phyloP scores from a whole-genome alignment of 345 rosid genomes.

The Boechera stricta region DNA sequence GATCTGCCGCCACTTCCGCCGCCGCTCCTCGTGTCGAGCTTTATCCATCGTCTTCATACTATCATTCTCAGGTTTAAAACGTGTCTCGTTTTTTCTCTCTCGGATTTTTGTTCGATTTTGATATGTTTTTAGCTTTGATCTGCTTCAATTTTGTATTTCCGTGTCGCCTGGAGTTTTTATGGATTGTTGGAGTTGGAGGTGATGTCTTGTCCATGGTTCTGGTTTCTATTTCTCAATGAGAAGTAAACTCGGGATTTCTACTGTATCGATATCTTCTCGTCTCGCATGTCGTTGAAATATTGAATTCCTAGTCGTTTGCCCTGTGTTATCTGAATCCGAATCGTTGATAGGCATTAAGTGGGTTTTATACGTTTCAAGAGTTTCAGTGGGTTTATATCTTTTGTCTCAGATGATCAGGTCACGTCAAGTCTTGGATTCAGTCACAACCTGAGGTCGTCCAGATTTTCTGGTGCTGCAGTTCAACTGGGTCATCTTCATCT shows the following conservation, averaged over 20 bases:
- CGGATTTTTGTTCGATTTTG: neutral
- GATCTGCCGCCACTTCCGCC: constrained; percentile 61
- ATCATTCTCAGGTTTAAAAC: constrained; percentile 56
- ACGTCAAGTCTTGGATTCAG: constrained; percentile 49
- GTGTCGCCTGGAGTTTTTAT: neutral
- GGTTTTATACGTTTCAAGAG: neutral
- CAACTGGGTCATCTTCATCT: constrained; percentile 50
- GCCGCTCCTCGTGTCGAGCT: constrained; percentile 46
- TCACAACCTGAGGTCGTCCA: constrained; percentile 47
- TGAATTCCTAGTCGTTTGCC: constrained; percentile 5
- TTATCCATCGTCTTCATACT: constrained; percentile 45
- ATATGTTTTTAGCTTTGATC: constrained; percentile 13
- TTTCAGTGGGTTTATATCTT: neutral
- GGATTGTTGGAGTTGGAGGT: neutral
- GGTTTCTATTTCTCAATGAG: neutral
- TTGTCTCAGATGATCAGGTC: constrained; percentile 42
- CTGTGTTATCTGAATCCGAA: neutral
- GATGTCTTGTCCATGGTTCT: neutral
- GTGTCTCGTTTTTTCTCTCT: neutral
- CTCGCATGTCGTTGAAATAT: neutral
- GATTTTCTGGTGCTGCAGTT: constrained; percentile 56
- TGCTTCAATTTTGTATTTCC: neutral
- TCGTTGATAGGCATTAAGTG: constrained; percentile 2
- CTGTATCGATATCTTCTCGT: neutral
- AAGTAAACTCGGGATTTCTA: neutral